phyloP scores from a whole-genome alignment of 1,284 basidiomycete species.

The Rhodotorula sp. region DNA sequence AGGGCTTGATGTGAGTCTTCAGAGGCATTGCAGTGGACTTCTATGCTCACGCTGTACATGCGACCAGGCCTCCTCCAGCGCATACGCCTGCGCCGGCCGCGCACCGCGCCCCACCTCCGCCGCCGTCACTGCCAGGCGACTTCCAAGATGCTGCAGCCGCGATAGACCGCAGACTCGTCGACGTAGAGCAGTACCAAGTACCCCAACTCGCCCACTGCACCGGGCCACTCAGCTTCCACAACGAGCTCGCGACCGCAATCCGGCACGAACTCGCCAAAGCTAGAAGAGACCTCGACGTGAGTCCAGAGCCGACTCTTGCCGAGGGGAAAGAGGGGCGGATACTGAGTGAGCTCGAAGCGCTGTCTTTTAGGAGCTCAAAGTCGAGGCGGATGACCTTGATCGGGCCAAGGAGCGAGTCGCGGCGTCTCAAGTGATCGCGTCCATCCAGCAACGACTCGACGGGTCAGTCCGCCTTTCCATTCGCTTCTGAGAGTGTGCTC shows the following conservation, averaged over 20 bases:
- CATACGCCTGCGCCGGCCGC: slow-evolving; percentile 29
- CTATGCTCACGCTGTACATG: not conserved
- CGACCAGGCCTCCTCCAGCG: slow-evolving; percentile 31
- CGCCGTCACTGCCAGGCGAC: slow-evolving; percentile 16
- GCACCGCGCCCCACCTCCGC: slow-evolving; percentile 9
- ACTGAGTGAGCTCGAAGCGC: too few species aligned
- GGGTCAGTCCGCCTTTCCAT: slow-evolving; percentile 5
- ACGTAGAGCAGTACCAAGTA: slow-evolving; percentile 68
- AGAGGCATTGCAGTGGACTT: too few species aligned
- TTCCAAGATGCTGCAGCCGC: slow-evolving; percentile 46
- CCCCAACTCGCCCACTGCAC: slow-evolving; percentile 65
- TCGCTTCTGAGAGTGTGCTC: not conserved
- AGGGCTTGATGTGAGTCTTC: too few species aligned
- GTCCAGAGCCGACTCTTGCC: slow-evolving; percentile 34
- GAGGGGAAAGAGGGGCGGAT: too few species aligned
- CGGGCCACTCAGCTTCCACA: slow-evolving; percentile 66
- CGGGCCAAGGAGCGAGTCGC: slow-evolving; percentile 22
- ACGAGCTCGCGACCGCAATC: slow-evolving; percentile 68
- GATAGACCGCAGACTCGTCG: slow-evolving; percentile 60
- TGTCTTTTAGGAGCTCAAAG: slow-evolving; percentile 30
- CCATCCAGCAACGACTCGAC: slow-evolving; percentile 19
- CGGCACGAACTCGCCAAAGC: slow-evolving; percentile 69
- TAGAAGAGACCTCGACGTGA: slow-evolving; percentile 66
- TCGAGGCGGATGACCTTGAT: slow-evolving; percentile 38
- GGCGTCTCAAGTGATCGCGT: slow-evolving; percentile 17